phyloP scores from a whole-genome alignment of 2,329 filamentous ascomycete species.

The Aspergillus pseudoglaucus region DNA sequence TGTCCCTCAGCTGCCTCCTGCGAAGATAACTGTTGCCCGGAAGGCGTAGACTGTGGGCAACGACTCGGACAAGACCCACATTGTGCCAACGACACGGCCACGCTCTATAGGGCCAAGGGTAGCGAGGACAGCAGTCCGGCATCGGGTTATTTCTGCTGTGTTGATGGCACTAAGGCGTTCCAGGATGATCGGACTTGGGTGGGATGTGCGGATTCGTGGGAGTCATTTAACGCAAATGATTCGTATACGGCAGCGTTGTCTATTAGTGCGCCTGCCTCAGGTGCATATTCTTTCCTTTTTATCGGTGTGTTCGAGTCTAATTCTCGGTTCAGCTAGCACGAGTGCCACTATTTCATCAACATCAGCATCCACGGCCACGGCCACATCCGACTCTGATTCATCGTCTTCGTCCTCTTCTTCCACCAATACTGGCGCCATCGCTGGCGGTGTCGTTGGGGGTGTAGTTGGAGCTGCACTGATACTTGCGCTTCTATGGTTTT shows the following conservation, averaged over 20 bases:
- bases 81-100: slow-evolving; percentile 16
- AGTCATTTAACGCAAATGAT: too few species aligned
- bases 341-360: not conserved
- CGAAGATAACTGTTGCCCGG: slow-evolving; percentile 14
- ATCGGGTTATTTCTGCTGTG: not conserved
- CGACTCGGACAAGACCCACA: slow-evolving; percentile 11
- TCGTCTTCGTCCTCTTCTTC: not conserved
- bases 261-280: not conserved
- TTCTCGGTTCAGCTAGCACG: not conserved
- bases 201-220: not conserved
- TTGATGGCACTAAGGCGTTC: not conserved
- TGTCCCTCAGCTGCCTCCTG: slow-evolving; percentile 13
- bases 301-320: not conserved
- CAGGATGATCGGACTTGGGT: not conserved
- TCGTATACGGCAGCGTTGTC: not conserved
- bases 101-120: slow-evolving; percentile 8
- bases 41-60: slow-evolving; percentile 9
- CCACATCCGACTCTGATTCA: not conserved
- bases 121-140: not conserved
- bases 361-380: not conserved
- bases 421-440: not conserved
- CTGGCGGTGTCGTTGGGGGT: not conserved
- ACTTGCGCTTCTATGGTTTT: not conserved
- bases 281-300: not conserved
- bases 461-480: not conserved